Conservation (phyloP, 2,329 filamentous ascomycete species). For the Graphilbum fragrans region DNA sequence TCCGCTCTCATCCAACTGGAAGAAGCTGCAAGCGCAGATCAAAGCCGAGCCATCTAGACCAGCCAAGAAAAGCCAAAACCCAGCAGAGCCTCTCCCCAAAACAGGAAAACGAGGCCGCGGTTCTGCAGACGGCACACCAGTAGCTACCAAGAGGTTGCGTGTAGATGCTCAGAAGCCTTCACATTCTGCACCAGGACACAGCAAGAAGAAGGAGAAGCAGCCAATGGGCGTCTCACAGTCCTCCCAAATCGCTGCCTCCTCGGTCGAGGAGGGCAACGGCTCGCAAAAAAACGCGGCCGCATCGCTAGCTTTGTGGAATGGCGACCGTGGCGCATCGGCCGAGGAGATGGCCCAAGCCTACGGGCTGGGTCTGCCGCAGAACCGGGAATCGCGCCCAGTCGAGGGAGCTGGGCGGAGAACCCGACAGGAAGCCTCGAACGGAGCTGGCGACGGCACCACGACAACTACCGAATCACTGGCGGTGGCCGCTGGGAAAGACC, state of each 20-base stretch:
- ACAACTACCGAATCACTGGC: conserved; percentile 14
- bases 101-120: conserved; percentile 4
- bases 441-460: background rate
- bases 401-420: background rate
- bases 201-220: background rate
- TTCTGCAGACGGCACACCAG: too few species aligned
- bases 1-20: conserved; percentile 61
- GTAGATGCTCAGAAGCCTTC: too few species aligned
- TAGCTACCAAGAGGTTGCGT: too few species aligned
- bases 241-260: too few species aligned
- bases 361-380: conserved; percentile 28
- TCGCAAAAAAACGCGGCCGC: conserved; percentile 25
- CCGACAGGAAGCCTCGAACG: too few species aligned
- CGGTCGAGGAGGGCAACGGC: too few species aligned
- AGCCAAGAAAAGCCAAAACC: conserved; percentile 14
- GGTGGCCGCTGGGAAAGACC: conserved; percentile 23
- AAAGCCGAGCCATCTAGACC: conserved; percentile 28
- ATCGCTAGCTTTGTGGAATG: conserved; percentile 46
- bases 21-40: conserved; percentile 56
- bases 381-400: background rate
- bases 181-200: too few species aligned
- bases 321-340: conserved; percentile 47
- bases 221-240: too few species aligned
- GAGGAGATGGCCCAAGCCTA: conserved; percentile 52
- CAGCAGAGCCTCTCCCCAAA: too few species aligned